A percentile compares a stretch with the other conserved stretches of the same genome.
These are phyloP conservation scores for Kodamaea alishanica DNA, from an alignment of 1,139 yeast species.

Conservation along the genomic window DNA sequence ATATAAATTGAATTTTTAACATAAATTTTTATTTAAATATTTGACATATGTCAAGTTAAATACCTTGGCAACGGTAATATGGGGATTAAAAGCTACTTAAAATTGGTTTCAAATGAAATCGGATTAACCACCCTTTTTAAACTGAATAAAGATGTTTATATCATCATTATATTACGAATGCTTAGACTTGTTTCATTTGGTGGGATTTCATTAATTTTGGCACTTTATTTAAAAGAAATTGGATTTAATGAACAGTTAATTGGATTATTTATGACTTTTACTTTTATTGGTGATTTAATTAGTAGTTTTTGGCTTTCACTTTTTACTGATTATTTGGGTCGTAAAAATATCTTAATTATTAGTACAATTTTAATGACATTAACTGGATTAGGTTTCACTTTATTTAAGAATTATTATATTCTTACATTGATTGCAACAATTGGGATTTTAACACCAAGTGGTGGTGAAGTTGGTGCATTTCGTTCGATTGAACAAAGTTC, in stretches of 20 bases:
- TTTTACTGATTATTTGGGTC: conserved; percentile 35
- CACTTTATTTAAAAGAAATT: conserved; percentile 32
- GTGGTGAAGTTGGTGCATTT: conserved; percentile 45
- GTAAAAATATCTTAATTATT: conserved; percentile 25
- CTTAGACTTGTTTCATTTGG: conserved; percentile 40
- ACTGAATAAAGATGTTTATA: conserved; percentile 27
- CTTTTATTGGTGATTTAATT: conserved; percentile 37
- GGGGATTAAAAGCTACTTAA: neutral
- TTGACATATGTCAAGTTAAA: no score
- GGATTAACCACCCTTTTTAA: conserved; percentile 25
- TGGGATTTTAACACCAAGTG: conserved; percentile 41
- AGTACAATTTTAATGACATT: conserved; percentile 28
- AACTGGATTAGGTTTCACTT: conserved; percentile 29
- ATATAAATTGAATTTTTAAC: no score
- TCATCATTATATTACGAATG: conserved; percentile 33
- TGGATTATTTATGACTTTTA: conserved; percentile 38
- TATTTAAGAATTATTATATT: conserved; percentile 19
- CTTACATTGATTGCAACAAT: conserved; percentile 26
- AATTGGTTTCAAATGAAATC: conserved; percentile 18
- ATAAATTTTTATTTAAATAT: no score
- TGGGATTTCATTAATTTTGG: conserved; percentile 39
- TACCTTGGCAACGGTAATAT: no score
- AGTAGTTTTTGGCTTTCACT: conserved; percentile 31
- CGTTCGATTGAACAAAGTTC: conserved; percentile 40
- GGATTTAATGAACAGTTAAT: conserved; percentile 29